Conservation (phyloP, 306 rosid genomes). For the Cercis canadensis region DNA sequence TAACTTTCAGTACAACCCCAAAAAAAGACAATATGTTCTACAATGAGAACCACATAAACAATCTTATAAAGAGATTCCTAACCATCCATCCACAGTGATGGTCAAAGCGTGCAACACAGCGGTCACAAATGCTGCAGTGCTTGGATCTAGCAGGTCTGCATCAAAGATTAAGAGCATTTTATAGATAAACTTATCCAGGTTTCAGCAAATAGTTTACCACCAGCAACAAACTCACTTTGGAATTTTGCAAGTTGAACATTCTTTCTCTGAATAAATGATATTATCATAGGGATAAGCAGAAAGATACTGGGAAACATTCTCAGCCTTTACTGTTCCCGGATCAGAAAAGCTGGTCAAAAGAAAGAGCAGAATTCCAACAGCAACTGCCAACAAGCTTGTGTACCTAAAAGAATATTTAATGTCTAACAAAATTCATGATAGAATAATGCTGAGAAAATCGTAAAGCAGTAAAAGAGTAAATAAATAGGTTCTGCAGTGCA, state of each 20-base stretch:
- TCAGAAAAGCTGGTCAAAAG: slow-evolving; percentile 92
- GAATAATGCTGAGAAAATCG: slow-evolving; percentile 31
- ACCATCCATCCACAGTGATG: slow-evolving; percentile 99
- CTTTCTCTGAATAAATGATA: slow-evolving; percentile 76
- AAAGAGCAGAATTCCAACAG: slow-evolving; percentile 80
- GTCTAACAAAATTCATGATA: slow-evolving; percentile 42
- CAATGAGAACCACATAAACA: slow-evolving; percentile 13
- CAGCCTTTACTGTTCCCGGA: slow-evolving; percentile 75
- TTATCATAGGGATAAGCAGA: slow-evolving; percentile 87
- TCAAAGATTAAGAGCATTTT: slow-evolving; percentile 24
- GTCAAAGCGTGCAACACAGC: slow-evolving; percentile 94
- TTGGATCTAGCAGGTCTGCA: slow-evolving; percentile 98
- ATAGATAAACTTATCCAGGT: slow-evolving; percentile 14
- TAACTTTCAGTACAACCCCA: slow-evolving; percentile 32
- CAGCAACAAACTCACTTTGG: slow-evolving; percentile 68
- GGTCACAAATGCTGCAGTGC: slow-evolving; percentile 90
- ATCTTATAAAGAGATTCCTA: slow-evolving; percentile 25
- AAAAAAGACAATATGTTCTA: slow-evolving; percentile 16
- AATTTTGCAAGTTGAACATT: slow-evolving; percentile 91
- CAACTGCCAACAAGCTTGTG: slow-evolving; percentile 75
- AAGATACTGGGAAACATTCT: slow-evolving; percentile 80
- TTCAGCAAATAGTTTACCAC: slow-evolving; percentile 6
- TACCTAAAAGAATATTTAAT: slow-evolving; percentile 62
- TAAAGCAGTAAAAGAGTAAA: slow-evolving; percentile 7
- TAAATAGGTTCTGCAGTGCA: slow-evolving; percentile 1